These are phyloP conservation scores for Chrysosporium queenslandicum DNA, from an alignment of 2,329 filamentous ascomycete species.

Conservation along the genomic window DNA sequence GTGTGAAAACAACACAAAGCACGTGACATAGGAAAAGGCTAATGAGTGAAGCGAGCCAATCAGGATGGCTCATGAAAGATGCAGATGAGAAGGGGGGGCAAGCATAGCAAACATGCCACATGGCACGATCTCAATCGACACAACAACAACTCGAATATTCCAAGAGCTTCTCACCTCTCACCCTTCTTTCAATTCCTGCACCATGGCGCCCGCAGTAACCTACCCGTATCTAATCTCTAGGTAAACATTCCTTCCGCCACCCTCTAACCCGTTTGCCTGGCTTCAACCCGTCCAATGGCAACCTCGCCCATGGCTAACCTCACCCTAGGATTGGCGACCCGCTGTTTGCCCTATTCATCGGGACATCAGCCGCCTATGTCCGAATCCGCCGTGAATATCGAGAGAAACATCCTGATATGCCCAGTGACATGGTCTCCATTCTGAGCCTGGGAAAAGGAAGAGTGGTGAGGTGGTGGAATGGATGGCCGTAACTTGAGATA, in stretches of 20 bases:
- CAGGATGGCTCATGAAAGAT: too few species aligned
- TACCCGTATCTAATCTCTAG: slow-evolving; percentile 12
- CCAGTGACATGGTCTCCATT: slow-evolving; percentile 26
- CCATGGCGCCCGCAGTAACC: slow-evolving; percentile 5
- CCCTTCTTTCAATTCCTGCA: not conserved
- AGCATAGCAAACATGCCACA: too few species aligned
- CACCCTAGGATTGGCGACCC: slow-evolving; percentile 42
- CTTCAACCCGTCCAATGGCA: not conserved
- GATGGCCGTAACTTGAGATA: slow-evolving; percentile 24
- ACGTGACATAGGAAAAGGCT: too few species aligned
- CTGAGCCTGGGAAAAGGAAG: slow-evolving; percentile 25
- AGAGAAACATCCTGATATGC: slow-evolving; percentile 36
- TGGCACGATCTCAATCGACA: too few species aligned
- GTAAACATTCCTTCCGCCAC: not conserved
- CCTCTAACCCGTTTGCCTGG: not conserved
- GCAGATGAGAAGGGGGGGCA: too few species aligned
- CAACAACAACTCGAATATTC: not conserved
- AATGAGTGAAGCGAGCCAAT: too few species aligned
- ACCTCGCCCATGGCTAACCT: not conserved
- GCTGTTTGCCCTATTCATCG: slow-evolving; percentile 46
- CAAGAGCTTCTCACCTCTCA: not conserved
- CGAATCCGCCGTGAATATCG: slow-evolving; percentile 47
- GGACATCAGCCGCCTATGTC: slow-evolving; percentile 42
- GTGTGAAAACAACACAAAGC: too few species aligned
- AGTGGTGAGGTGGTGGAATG: slow-evolving; percentile 33